Base-by-base conservation (phyloP, 257 asterid genomes). In the Galeopsis tetrahit region DNA sequence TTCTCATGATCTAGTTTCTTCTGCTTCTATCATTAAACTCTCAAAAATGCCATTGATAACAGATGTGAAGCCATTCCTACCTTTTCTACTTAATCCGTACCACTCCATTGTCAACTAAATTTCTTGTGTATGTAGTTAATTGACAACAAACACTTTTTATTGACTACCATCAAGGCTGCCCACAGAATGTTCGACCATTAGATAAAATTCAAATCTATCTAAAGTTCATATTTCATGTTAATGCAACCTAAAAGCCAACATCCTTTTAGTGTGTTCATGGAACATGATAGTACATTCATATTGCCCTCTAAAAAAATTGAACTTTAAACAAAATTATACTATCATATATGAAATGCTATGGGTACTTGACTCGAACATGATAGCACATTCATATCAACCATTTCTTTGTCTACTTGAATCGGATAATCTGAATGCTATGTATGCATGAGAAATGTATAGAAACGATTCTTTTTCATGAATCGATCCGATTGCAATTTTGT, bases 181-280 rank as follows among this genome's bases (percentile, higher is more conserved):
- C 6, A 11, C n/a, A 35, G 31, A 40, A 60, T 68, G 32, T 32
- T 69, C 38, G 48, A 62, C 57, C 61, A 56, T 66, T 63, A 40
- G n/a, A 63, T 39, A 43, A 32, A 48, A 5, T 10, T 31, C 32
- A n/a, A 67, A n/a, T 66, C 14, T 55, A 6, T 21, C 28, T 46
- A 59, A 59, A 32, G 21, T 75, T 46, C 21, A 36, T 32, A 48
- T 48, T 15, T 53, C 53, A 62, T 69, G 43, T 64, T 55, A 65
- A 34, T 4, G 17, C 46, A 63, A 35, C n/a, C 4, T 4, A 52
- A 42, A 39, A 53, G 5, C 58, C 32, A 57, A 55, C 77, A 66
- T 56, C 40, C 67, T 68, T 8, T 46, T 11, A 10, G 14, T 3
- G 51, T 44, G 51, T 44, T 44, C 14, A 3, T 44, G 51, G 14